Evolutionary conservation across 495 filamentous ascomycete species (phyloP), one percentile per base, ranked within the genome.

Genomic region (Bombardia bombarda): DNA sequence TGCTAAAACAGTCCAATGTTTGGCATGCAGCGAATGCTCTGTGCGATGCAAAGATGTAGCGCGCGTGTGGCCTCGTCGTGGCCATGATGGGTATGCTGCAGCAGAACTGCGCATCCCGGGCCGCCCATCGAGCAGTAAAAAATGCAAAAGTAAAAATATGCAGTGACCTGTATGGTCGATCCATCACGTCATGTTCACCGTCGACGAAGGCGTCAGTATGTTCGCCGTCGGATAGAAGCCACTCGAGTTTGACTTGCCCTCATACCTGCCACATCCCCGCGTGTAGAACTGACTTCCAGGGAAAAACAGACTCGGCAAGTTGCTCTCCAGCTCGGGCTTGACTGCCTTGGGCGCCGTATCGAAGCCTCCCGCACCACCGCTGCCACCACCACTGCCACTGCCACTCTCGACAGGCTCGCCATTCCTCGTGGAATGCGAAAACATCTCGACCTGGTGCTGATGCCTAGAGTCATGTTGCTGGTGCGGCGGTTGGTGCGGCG

Each of bases 141-240:
- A n/a, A n/a, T n/a, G n/a, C n/a, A n/a, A n/a, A n/a, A n/a, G n/a
- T n/a, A n/a, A n/a, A n/a, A n/a, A n/a, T n/a, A n/a, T n/a, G n/a
- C n/a, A n/a, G n/a, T n/a, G n/a, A n/a, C n/a, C 22, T 40, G 7
- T 12, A 6, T 34, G 9, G 32, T 19, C 14, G 14, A n/a, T 20
- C 32, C 20, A n/a, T 57, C 48, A 60, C 5, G 55, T 56, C 46
- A 61, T 58, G 31, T 56, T 62, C 40, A 60, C 52, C 18, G 50
- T 52, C 16, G 54, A 51, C 22, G 55, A 45, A 5, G 57, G 52
- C 14, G 56, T 53, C 26, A 63, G n/a, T n/a, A n/a, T n/a, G n/a
- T n/a, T 42, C 45, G 62, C 50, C 9, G 66, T 65, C 12, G 70
- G 70, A 39, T 74, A 74, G 36, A 66, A 68, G 13, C 68, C 70